phyloP scores from a whole-genome alignment of 495 filamentous ascomycete genomes.

The Lasiosphaeria hispida region DNA sequence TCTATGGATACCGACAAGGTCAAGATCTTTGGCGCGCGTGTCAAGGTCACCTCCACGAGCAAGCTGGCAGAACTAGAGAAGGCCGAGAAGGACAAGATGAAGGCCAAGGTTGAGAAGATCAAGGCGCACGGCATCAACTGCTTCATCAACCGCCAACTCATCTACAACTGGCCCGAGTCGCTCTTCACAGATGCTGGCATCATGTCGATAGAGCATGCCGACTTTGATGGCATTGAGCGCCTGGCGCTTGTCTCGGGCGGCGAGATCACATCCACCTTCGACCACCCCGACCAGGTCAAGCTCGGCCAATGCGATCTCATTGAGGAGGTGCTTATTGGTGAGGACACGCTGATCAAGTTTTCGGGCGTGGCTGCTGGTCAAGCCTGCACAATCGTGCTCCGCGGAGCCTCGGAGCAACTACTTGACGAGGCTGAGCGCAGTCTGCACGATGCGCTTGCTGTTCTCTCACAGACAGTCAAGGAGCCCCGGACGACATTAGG shows the following conservation, averaged over 20 bases:
- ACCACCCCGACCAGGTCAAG: slow-evolving; percentile 95
- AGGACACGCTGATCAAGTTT: slow-evolving; percentile 95
- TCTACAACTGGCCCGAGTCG: slow-evolving; percentile 99
- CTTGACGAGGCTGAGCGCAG: slow-evolving; percentile 96
- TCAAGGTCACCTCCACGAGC: slow-evolving; percentile 91
- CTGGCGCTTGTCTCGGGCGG: slow-evolving; percentile 93
- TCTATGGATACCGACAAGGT: slow-evolving; percentile 99
- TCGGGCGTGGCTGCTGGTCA: slow-evolving; percentile 92
- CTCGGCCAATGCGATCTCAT: slow-evolving; percentile 93
- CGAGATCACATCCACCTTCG: slow-evolving; percentile 96
- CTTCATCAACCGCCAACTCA: slow-evolving; percentile 97
- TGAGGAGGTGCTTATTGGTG: slow-evolving; percentile 96
- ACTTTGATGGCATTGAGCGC: slow-evolving; percentile 97
- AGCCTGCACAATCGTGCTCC: slow-evolving; percentile 95
- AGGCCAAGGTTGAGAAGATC: slow-evolving; percentile 96
- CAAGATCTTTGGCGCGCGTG: slow-evolving; percentile 96
- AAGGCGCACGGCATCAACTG: slow-evolving; percentile 99
- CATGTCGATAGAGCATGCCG: slow-evolving; percentile 96
- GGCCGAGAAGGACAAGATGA: slow-evolving; percentile 99
- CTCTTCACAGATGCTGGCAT: slow-evolving; percentile 97
- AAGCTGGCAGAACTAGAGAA: slow-evolving; percentile 96
- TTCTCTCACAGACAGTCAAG: slow-evolving; percentile 93
- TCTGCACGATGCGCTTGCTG: slow-evolving; percentile 92
- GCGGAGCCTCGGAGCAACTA: slow-evolving; percentile 93
- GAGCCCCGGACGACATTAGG: slow-evolving; percentile 93